These are phyloP conservation scores for Cladosporium phlei DNA, from an alignment of 2,329 filamentous ascomycete genomes.

Conservation along the genomic window DNA sequence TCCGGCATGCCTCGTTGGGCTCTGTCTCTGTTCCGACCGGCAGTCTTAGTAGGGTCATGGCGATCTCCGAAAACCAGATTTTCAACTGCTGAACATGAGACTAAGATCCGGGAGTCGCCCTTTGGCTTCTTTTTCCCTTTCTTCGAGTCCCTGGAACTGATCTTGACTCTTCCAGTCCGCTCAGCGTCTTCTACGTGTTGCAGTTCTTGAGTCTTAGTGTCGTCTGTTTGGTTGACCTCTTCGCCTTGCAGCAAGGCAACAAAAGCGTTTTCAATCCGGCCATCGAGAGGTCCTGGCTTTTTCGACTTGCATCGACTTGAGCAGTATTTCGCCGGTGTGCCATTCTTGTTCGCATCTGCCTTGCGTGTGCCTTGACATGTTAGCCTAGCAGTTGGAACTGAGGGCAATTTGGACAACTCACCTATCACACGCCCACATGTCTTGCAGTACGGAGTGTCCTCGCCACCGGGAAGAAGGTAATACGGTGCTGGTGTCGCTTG, in stretches of 20 bases:
- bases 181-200: not conserved
- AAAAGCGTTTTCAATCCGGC: constrained; percentile 50
- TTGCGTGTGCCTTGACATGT: constrained; percentile 21
- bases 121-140: constrained; percentile 31
- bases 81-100: constrained; percentile 50
- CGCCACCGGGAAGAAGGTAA: constrained; percentile 8
- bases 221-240: not conserved
- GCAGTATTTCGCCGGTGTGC: constrained; percentile 49
- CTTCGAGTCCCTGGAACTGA: not conserved
- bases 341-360: constrained; percentile 25
- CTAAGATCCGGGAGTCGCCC: constrained; percentile 48
- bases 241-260: constrained; percentile 36
- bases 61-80: constrained; percentile 45
- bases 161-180: not conserved
- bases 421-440: constrained; percentile 53
- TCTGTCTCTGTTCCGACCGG: constrained; percentile 42
- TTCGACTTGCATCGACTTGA: constrained; percentile 50
- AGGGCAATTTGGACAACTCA: not conserved
- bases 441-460: constrained; percentile 44
- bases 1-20: constrained; percentile 34
- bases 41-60: constrained; percentile 43
- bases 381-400: not conserved
- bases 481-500: constrained; percentile 3
- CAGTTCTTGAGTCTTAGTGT: not conserved
- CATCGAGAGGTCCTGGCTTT: constrained; percentile 48